These are phyloP conservation scores for Xerocomus spinulosus DNA, from an alignment of 768 basidiomycete genomes.

Conservation along the genomic window DNA sequence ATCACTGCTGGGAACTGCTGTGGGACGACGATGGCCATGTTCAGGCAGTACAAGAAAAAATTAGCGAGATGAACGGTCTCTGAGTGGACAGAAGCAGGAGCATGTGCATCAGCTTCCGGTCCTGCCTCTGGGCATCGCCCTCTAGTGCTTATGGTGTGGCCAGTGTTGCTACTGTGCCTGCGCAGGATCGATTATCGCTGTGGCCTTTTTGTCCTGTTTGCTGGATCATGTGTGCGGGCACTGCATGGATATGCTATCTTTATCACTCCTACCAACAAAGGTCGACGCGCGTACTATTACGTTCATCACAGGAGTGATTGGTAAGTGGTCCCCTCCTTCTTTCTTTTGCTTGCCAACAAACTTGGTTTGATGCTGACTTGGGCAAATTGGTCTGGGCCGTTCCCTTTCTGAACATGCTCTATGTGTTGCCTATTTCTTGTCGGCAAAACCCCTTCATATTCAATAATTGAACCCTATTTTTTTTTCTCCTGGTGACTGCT, in stretches of 20 bases:
- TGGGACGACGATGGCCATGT: slow-evolving; percentile 5
- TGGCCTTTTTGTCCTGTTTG: slow-evolving; percentile 11
- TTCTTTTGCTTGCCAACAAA: slow-evolving; percentile 11
- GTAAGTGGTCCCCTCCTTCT: slow-evolving; percentile 13
- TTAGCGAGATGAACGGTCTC: slow-evolving; percentile 25
- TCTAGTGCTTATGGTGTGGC: slow-evolving; percentile 13
- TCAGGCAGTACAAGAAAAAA: slow-evolving; percentile 13
- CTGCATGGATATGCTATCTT: slow-evolving; percentile 23
- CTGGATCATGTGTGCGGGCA: slow-evolving; percentile 12
- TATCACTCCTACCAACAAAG: slow-evolving; percentile 10
- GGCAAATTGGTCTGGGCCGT: slow-evolving; percentile 1
- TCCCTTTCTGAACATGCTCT: slow-evolving; percentile 6
- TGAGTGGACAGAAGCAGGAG: slow-evolving; percentile 27
- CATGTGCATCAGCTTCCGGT: slow-evolving; percentile 25
- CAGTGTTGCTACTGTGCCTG: slow-evolving; percentile 10
- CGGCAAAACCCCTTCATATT: slow-evolving; percentile 20
- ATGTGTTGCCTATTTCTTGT: slow-evolving; percentile 8
- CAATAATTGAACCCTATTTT: slow-evolving; percentile 25
- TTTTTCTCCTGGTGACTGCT: neutral
- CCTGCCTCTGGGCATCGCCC: slow-evolving; percentile 23
- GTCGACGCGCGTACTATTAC: slow-evolving; percentile 16
- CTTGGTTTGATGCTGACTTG: slow-evolving; percentile 17
- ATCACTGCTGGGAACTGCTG: neutral
- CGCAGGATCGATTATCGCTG: slow-evolving; percentile 14
- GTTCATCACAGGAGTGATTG: slow-evolving; percentile 16